Percentiles rank a stretch among this genome's conserved stretches.
Evolutionary conservation across 805 yeast genomes (phyloP).

Genomic region (Saccharomycopsis olivae): DNA sequence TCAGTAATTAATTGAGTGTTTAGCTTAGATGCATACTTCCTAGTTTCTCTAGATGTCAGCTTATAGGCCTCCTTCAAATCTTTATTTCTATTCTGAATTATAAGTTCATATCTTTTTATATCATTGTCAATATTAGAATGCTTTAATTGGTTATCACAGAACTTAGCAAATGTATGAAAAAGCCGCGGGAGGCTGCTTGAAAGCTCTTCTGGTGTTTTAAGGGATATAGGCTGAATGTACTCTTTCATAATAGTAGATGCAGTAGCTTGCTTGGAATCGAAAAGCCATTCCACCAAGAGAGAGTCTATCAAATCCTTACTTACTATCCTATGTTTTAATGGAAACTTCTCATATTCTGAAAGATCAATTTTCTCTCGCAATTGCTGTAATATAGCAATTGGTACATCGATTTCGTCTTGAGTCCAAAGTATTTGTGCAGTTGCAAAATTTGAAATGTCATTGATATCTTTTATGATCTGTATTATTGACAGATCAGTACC

Average conservation of each 20-base stretch:
- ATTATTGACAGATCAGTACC: conserved; percentile 15
- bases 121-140: conserved; percentile 34
- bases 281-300: conserved; percentile 54
- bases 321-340: conserved; percentile 17
- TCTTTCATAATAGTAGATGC: conserved; percentile 45
- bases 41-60: conserved; percentile 38
- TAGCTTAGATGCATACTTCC: conserved; percentile 39
- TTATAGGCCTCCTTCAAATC: too few relatives aligned
- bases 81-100: conserved; percentile 31
- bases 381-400: conserved; percentile 43
- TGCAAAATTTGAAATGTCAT: conserved; percentile 30
- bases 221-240: conserved; percentile 40
- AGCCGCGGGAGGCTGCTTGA: too few relatives aligned
- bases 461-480: conserved; percentile 1
- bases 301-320: conserved; percentile 25
- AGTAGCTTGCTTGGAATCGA: conserved; percentile 59
- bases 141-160: conserved; percentile 58
- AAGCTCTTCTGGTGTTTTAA: too few relatives aligned
- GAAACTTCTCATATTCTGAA: conserved; percentile 13
- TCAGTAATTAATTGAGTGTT: conserved; percentile 41
- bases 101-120: conserved; percentile 29
- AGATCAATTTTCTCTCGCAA: conserved; percentile 18
- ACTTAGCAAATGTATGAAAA: conserved; percentile 54
- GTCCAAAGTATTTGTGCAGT: conserved; percentile 59
- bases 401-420: conserved; percentile 42